Percentiles rank a stretch among this genome's conserved stretches.
Conservation (phyloP, 208 protist species). For the Wallacemonas sp. region DNA sequence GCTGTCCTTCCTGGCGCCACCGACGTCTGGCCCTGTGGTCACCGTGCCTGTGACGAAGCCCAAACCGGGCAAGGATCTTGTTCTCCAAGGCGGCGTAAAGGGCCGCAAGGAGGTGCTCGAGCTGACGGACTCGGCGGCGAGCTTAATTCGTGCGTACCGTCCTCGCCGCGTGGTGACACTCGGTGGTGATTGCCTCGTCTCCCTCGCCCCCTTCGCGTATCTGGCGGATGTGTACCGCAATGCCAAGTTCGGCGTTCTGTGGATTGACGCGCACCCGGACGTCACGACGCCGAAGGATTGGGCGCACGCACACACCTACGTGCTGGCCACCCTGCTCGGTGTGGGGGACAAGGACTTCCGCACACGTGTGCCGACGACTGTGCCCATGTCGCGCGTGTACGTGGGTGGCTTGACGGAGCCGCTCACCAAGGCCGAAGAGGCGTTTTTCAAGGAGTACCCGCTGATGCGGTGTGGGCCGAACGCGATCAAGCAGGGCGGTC, state of each 20-base stretch:
- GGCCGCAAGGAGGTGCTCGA: constrained; percentile 15
- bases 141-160: constrained; percentile 13
- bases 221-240: constrained; percentile 19
- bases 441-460: constrained; percentile 12
- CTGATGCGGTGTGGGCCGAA: constrained; percentile 20
- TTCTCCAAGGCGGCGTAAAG: constrained; percentile 17
- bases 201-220: constrained; percentile 36
- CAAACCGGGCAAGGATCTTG: constrained; percentile 4
- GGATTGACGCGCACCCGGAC: constrained; percentile 40
- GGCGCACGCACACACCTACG: constrained; percentile 29
- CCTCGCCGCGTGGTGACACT: constrained; percentile 28
- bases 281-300: constrained; percentile 26
- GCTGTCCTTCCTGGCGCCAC: constrained; percentile 21
- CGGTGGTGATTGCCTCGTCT: constrained; percentile 35
- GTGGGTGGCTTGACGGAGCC: constrained; percentile 22
- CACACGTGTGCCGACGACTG: constrained; percentile 10
- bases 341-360: constrained; percentile 20
- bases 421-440: background rate
- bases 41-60: constrained; percentile 12
- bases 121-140: constrained; percentile 15
- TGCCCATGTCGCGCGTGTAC: constrained; percentile 20
- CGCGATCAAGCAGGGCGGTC: constrained; percentile 7
- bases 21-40: constrained; percentile 3
- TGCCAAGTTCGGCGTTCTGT: constrained; percentile 32
- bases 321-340: constrained; percentile 22